Base-by-base conservation (phyloP, 257 asterid species). In the Przewalskia tangutica region DNA sequence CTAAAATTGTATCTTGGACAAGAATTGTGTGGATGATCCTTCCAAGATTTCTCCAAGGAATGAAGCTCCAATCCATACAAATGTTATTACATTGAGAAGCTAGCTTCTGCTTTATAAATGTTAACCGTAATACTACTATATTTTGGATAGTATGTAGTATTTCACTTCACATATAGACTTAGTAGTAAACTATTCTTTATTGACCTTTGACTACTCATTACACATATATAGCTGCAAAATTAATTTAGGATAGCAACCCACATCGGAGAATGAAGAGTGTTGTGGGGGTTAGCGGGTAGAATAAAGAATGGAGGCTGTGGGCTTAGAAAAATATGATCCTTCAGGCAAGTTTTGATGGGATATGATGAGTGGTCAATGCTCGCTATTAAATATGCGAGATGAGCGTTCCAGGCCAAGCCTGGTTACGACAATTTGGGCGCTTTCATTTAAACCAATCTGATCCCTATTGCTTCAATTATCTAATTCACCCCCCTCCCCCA, bases 351-450 rank as follows among this genome's bases (percentile, higher is more conserved):
- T 90, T 83, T 40, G 86, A 81, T n/a, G 92, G 89, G 94, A 89
- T 66, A 20, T 92, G 94, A 92, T 83, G 97, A 91, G 95, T 83
- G 94, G 94, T 88, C 80, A 86, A 82, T 13, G n/a, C 92, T 91
- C 81, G 91, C 94, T 87, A 9, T 4, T 0, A 77, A 91, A 86
- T 1, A 85, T 89, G 95, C 89, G 90, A 92, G 92, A 91, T 34
- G 93, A 86, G 94, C 79, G 94, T 38, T 76, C 85, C 90, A 84
- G 89, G 40, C 90, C 85, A 70, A 70, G 90, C 93, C 91, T 88
- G 88, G 85, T 95, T n/a, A n/a, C n/a, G n/a, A n/a, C n/a, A 36
- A 36, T 36, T 36, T 36, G 40, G 40, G 40, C 40, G 40, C 40
- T 36, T 4, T 36, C 4, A 36, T 36, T 36, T 36, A 1, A 1